Base-by-base conservation (phyloP, 2,329 filamentous ascomycete genomes). In the Byssoonygena ceratinophila region DNA sequence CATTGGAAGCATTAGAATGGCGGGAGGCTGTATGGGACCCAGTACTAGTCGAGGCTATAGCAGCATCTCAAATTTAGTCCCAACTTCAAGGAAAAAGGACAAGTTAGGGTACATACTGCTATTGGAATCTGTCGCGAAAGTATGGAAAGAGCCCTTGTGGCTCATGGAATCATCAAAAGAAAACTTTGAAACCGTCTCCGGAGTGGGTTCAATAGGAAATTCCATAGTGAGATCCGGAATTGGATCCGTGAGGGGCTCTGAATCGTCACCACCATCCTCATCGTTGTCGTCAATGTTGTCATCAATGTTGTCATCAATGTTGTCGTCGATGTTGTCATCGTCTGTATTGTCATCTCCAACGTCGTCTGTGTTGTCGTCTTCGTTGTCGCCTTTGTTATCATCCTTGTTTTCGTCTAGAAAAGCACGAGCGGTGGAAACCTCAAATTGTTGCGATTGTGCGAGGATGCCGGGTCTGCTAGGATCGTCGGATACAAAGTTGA, bases 401-500 rank as follows among this genome's bases (percentile, higher is more conserved):
- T 29, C 9, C 9, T 29, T 9, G 27, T 29, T 29, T 4, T n/a
- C 4, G 16, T 22, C 20, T 23, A 7, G 8, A 29, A 31, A 29
- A 5, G 8, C 12, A 40, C 5, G 3, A n/a, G 22, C 36, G 1
- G 47, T 23, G 36, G 48, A 23, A 53, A 66, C 63, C 46, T 58
- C 60, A 58, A 68, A 67, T 46, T 66, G 62, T 31, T 62, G 58
- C 16, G 68, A 70, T 61, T 73, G 71, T 23, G 69, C 68, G 29
- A 74, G 60, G 54, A 73, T 72, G 34, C 70, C 71, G 32, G 51
- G 63, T 58, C 68, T 69, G 25, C 57, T 54, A 14, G 53, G 51
- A 1, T 54, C 51, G 53, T 64, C 63, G 46, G 68, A 66, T 51
- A 69, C 47, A 53, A 71, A 62, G 60, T 73, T 71, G 64, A 73